These are phyloP conservation scores for Apiotrichum gracile DNA, from an alignment of 1,284 basidiomycete species.

Conservation along the genomic window DNA sequence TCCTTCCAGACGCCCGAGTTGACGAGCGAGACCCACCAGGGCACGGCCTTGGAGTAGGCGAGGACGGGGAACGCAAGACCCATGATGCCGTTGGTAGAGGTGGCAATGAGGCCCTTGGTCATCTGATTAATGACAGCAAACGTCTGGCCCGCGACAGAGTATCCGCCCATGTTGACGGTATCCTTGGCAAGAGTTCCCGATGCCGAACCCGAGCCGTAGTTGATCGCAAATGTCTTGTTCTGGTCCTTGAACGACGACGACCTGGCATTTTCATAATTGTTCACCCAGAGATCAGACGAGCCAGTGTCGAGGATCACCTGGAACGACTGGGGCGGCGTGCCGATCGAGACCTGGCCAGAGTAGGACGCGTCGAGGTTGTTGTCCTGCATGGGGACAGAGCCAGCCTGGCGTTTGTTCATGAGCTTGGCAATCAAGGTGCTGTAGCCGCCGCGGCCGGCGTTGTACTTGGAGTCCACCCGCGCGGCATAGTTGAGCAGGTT, in stretches of 20 bases:
- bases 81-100: conserved; percentile 49
- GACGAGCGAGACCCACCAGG: conserved; percentile 61
- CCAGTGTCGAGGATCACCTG: conserved; percentile 57
- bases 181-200: conserved; percentile 66
- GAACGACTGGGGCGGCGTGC: conserved; percentile 51
- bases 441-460: conserved; percentile 24
- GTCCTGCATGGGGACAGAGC: conserved; percentile 15
- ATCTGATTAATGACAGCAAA: conserved; percentile 53
- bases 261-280: conserved; percentile 16
- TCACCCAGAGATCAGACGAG: conserved; percentile 54
- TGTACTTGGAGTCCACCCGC: conserved; percentile 34
- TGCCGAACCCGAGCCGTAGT: conserved; percentile 60
- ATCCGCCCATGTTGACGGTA: conserved; percentile 71
- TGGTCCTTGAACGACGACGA: conserved; percentile 19
- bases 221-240: conserved; percentile 34
- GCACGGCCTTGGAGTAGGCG: conserved; percentile 47
- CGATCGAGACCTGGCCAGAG: conserved; percentile 38
- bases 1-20: conserved; percentile 55
- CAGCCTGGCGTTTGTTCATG: not conserved
- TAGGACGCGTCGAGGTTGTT: conserved; percentile 46
- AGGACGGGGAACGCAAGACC: conserved; percentile 50
- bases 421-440: conserved; percentile 10
- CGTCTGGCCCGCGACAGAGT: conserved; percentile 61
- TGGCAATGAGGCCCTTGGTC: conserved; percentile 40
- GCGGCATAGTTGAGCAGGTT: conserved; percentile 34